These are phyloP conservation scores for Torulaspora indica DNA, from an alignment of 805 yeast genomes.

Conservation along the genomic window DNA sequence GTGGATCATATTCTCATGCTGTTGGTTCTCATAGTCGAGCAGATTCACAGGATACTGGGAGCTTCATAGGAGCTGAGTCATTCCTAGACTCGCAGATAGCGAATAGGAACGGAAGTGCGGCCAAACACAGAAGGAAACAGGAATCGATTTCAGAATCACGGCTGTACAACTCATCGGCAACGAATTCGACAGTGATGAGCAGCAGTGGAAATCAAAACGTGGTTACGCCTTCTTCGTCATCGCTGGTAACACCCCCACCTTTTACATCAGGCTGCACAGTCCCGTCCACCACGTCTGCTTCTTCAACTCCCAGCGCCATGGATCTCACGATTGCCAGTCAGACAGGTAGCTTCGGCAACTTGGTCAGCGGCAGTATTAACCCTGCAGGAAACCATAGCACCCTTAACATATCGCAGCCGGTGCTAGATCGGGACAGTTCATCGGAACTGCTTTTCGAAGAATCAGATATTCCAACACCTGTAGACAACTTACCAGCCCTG, in stretches of 20 bases:
- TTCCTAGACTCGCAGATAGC: slow-evolving; percentile 26
- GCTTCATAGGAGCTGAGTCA: slow-evolving; percentile 7
- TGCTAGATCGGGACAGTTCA: slow-evolving; percentile 12
- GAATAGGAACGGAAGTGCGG: slow-evolving; percentile 8
- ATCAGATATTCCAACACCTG: slow-evolving; percentile 19
- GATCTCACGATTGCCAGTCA: slow-evolving; percentile 12
- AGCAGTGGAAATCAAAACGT: slow-evolving; percentile 7
- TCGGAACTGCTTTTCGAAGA: slow-evolving; percentile 12
- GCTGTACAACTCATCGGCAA: slow-evolving; percentile 10
- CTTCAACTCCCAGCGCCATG: slow-evolving; percentile 23
- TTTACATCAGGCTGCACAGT: slow-evolving; percentile 16
- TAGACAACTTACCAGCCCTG: slow-evolving; percentile 18
- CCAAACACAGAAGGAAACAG: slow-evolving; percentile 30
- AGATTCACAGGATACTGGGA: slow-evolving; percentile 15
- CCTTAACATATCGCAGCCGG: slow-evolving; percentile 7
- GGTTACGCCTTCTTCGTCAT: slow-evolving; percentile 16
- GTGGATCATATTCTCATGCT: slow-evolving; percentile 26
- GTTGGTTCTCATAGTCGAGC: slow-evolving; percentile 20
- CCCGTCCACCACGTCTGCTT: slow-evolving; percentile 20
- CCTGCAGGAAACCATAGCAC: slow-evolving; percentile 5
- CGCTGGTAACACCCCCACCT: slow-evolving; percentile 17
- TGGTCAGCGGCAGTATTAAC: slow-evolving; percentile 3
- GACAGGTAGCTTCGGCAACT: slow-evolving; percentile 5
- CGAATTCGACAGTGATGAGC: slow-evolving; percentile 4
- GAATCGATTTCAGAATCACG: slow-evolving; percentile 32